Percentiles rank a stretch among this genome's conserved stretches.
phyloP scores from a whole-genome alignment of 805 yeast genomes.

The Nakazawaea wickerhamii region DNA sequence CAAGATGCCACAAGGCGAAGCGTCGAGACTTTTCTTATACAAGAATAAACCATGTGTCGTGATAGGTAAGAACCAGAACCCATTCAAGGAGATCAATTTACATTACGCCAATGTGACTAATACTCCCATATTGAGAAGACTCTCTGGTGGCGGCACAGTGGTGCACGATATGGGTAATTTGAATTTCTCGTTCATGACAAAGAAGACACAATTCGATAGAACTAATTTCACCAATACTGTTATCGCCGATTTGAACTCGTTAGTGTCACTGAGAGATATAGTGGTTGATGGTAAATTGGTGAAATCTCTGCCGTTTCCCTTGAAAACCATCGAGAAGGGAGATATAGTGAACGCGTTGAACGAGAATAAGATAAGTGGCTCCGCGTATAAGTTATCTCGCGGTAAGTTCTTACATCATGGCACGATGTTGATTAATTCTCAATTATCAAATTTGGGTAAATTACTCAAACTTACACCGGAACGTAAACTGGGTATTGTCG shows the following conservation, averaged over 20 bases:
- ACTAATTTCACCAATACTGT: slow-evolving; percentile 47
- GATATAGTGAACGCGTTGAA: slow-evolving; percentile 56
- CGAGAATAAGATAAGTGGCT: slow-evolving; percentile 74
- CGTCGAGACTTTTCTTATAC: slow-evolving; percentile 64
- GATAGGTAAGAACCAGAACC: slow-evolving; percentile 92
- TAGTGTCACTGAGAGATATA: slow-evolving; percentile 17
- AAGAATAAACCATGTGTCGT: slow-evolving; percentile 83
- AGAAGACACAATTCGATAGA: slow-evolving; percentile 60
- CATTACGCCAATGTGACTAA: slow-evolving; percentile 41
- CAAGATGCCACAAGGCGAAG: slow-evolving; percentile 43
- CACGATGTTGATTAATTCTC: slow-evolving; percentile 77
- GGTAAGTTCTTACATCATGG: slow-evolving; percentile 93
- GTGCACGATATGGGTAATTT: slow-evolving; percentile 90
- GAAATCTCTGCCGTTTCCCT: slow-evolving; percentile 17
- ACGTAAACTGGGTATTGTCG: slow-evolving; percentile 19
- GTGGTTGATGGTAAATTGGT: slow-evolving; percentile 2
- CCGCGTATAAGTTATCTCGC: slow-evolving; percentile 81
- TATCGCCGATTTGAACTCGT: slow-evolving; percentile 29
- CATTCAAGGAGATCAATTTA: slow-evolving; percentile 81
- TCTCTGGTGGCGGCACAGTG: slow-evolving; percentile 95
- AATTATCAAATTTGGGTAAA: slow-evolving; percentile 53
- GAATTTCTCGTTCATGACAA: slow-evolving; percentile 76
- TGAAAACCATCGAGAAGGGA: slow-evolving; percentile 67
- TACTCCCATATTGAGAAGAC: slow-evolving; percentile 70
- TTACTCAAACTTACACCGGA: slow-evolving; percentile 36